Evolutionary conservation across 495 filamentous ascomycete species (phyloP).

Genomic region (Talaromyces ruber): DNA sequence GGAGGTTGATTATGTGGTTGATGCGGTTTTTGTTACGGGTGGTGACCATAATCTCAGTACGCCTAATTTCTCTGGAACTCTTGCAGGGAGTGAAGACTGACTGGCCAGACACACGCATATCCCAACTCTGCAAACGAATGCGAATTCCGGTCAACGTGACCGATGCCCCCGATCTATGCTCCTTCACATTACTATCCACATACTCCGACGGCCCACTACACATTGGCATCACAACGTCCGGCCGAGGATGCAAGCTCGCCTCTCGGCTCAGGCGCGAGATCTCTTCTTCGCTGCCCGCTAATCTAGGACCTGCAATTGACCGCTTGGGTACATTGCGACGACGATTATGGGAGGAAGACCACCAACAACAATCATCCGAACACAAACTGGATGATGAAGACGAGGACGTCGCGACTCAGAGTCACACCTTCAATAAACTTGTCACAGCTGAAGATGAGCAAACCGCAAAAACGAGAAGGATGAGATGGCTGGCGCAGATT

Average conservation of each 20-base stretch:
- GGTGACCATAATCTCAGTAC: constrained; percentile 43
- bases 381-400: constrained; percentile 50
- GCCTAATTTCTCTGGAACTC: constrained; percentile 8
- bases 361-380: constrained; percentile 42
- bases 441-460: constrained; percentile 64
- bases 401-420: constrained; percentile 78
- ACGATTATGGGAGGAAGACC: constrained; percentile 73
- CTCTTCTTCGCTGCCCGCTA: constrained; percentile 62
- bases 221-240: constrained; percentile 92
- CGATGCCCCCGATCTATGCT: constrained; percentile 80
- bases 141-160: constrained; percentile 90
- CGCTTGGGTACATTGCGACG: constrained; percentile 69
- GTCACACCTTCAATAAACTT: constrained; percentile 76
- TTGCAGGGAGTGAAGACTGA: not conserved
- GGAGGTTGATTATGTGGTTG: constrained; percentile 72
- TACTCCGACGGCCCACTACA: constrained; percentile 88
- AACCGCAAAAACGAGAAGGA: constrained; percentile 68
- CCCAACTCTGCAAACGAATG: constrained; percentile 63
- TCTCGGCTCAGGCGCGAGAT: constrained; percentile 86
- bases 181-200: constrained; percentile 82
- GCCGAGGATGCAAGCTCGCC: constrained; percentile 89
- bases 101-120: constrained; percentile 55
- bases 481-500: constrained; percentile 90
- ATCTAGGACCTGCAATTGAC: constrained; percentile 78
- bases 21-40: constrained; percentile 85